A percentile compares a stretch with the other conserved stretches of the same genome.
phyloP scores from a whole-genome alignment of 345 rosid genomes.

The Mangifera indica region DNA sequence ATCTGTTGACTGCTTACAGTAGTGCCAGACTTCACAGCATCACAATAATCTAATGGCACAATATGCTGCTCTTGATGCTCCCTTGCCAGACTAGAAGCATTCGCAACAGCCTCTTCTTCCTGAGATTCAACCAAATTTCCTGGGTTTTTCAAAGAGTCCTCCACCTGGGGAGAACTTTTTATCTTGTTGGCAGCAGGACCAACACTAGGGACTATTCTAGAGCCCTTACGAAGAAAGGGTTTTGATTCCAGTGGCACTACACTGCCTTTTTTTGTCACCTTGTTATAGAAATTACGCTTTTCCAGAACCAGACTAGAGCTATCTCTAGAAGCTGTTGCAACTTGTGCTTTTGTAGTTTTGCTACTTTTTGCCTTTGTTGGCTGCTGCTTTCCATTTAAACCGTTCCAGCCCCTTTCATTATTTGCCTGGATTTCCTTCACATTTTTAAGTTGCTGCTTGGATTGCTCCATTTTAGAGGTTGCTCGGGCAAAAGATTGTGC shows the following conservation, averaged over 20 bases:
- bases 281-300: conserved; percentile 50
- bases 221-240: conserved; percentile 50
- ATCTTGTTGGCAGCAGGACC: conserved; percentile 28
- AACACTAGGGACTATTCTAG: conserved; percentile 32
- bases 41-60: conserved; percentile 24
- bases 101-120: conserved; percentile 29
- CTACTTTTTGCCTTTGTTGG: conserved; percentile 30
- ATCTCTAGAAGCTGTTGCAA: conserved; percentile 30
- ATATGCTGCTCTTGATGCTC: conserved; percentile 28
- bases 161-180: conserved; percentile 27
- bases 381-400: conserved; percentile 34
- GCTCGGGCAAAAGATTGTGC: conserved; percentile 33
- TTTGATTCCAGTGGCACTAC: conserved; percentile 59
- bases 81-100: conserved; percentile 27
- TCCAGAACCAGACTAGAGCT: conserved; percentile 29
- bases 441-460: conserved; percentile 31
- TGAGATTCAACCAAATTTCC: conserved; percentile 30
- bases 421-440: conserved; percentile 26
- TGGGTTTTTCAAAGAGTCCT: conserved; percentile 29
- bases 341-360: conserved; percentile 37
- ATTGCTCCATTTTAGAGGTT: conserved; percentile 42
- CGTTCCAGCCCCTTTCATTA: conserved; percentile 28
- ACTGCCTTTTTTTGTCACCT: conserved; percentile 57
- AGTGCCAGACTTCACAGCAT: conserved; percentile 29
- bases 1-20: conserved; percentile 23